phyloP scores from a whole-genome alignment of 768 basidiomycete genomes.

The Termitomyces sp. region DNA sequence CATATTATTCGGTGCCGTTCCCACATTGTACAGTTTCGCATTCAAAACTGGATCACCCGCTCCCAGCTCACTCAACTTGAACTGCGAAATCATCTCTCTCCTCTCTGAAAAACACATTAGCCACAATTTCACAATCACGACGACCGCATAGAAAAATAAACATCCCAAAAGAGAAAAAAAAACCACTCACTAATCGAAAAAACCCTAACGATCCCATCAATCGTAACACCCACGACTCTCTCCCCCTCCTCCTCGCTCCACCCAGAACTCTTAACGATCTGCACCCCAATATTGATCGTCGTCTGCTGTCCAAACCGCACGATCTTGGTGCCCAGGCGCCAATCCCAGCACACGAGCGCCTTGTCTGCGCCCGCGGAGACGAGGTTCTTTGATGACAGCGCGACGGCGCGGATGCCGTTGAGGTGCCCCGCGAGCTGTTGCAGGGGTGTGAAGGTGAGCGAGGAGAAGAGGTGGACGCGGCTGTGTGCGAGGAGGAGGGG shows the following conservation, averaged over 20 bases:
- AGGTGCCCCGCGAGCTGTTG: conserved; percentile 84
- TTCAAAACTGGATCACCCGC: conserved; percentile 61
- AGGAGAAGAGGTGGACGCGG: conserved; percentile 85
- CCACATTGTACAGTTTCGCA: conserved; percentile 70
- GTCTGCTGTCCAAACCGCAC: conserved; percentile 92
- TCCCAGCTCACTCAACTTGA: conserved; percentile 78
- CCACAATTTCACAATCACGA: background rate
- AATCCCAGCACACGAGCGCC: conserved; percentile 86
- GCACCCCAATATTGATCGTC: conserved; percentile 86
- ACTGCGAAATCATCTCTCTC: conserved; percentile 89
- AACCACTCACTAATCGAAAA: conserved; percentile 78
- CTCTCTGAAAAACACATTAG: conserved; percentile 31
- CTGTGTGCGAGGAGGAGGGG: too few relatives aligned
- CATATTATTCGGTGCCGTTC: conserved; percentile 82
- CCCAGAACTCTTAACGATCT: conserved; percentile 56
- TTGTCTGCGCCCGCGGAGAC: conserved; percentile 79
- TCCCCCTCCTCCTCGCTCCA: conserved; percentile 54
- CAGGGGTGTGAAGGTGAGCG: conserved; percentile 75
- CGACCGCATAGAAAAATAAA: too few relatives aligned
- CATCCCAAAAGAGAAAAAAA: background rate
- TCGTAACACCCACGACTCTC: conserved; percentile 84
- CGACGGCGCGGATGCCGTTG: conserved; percentile 87
- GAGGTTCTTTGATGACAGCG: conserved; percentile 77
- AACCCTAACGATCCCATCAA: conserved; percentile 86
- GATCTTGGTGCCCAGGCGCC: conserved; percentile 84